Evolutionary conservation across 257 asterid species (phyloP).

Genomic region (Salvia splendens): DNA sequence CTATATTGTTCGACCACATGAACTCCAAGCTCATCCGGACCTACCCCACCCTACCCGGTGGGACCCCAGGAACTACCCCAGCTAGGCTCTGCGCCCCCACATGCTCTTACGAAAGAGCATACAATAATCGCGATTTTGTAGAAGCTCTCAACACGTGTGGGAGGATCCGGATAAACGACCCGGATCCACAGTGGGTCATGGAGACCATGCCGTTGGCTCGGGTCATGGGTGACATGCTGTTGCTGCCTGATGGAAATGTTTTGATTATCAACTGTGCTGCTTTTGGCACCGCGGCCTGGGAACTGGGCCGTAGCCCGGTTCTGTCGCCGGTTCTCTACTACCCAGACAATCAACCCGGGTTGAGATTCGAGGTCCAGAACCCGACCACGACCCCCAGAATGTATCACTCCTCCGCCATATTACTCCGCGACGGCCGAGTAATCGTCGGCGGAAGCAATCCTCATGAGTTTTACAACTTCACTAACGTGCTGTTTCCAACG

Average conservation of each 20-base stretch:
- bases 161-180: conserved; percentile 4
- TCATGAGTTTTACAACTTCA: conserved; percentile 3
- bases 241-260: conserved; percentile 47
- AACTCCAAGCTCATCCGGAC: not conserved
- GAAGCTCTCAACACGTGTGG: not conserved
- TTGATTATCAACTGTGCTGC: conserved; percentile 56
- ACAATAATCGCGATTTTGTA: conserved; percentile 31
- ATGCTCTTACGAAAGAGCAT: conserved; percentile 36
- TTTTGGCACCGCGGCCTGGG: conserved; percentile 46
- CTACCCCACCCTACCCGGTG: conserved; percentile 19
- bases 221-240: conserved; percentile 60
- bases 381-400: not conserved
- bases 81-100: conserved; percentile 39
- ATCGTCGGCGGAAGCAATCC: conserved; percentile 23
- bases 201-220: conserved; percentile 54
- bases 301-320: conserved; percentile 32
- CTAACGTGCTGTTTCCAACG: conserved; percentile 1
- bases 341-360: conserved; percentile 20
- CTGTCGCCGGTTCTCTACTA: conserved; percentile 38
- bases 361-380: not conserved
- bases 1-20: conserved; percentile 21
- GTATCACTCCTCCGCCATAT: conserved; percentile 19
- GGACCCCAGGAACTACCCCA: conserved; percentile 23
- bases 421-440: conserved; percentile 18
- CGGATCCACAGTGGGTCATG: conserved; percentile 48